Evolutionary conservation across 202 grass and related monocot genomes (phyloP).

Genomic region (Schoenoplectus tabernaemontani): DNA sequence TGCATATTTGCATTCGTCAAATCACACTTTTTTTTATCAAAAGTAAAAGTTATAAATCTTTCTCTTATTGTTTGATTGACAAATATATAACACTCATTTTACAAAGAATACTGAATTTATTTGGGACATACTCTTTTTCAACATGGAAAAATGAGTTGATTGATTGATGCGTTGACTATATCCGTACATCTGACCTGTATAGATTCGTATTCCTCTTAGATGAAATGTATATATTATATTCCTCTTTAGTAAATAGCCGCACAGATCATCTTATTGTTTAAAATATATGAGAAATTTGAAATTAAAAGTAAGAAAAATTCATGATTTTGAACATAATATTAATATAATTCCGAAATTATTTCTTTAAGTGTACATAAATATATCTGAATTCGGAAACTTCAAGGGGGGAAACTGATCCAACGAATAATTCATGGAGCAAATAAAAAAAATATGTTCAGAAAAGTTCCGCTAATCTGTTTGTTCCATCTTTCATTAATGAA

Average conservation of each 20-base stretch:
- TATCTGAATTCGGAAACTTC: too few relatives aligned
- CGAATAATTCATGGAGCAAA: too few relatives aligned
- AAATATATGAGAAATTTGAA: not conserved
- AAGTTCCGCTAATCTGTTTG: too few relatives aligned
- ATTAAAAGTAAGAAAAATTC: not conserved
- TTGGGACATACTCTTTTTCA: not conserved
- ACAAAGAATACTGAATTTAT: not conserved
- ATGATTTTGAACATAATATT: not conserved
- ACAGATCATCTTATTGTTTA: not conserved
- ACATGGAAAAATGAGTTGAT: not conserved
- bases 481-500: too few relatives aligned
- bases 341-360: not conserved
- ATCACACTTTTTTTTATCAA: not conserved
- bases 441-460: too few relatives aligned
- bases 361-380: not conserved
- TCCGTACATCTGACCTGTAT: too few relatives aligned
- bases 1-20: not conserved
- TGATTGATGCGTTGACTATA: not conserved
- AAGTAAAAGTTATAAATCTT: not conserved
- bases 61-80: not conserved
- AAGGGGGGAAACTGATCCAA: too few relatives aligned
- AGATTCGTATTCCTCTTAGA: not conserved
- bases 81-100: not conserved
- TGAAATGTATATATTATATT: not conserved
- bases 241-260: not conserved